A percentile compares a stretch with the other conserved stretches of the same genome.
These are phyloP conservation scores for Penicillium sp. DNA, from an alignment of 2,329 filamentous ascomycete genomes.

Conservation along the genomic window DNA sequence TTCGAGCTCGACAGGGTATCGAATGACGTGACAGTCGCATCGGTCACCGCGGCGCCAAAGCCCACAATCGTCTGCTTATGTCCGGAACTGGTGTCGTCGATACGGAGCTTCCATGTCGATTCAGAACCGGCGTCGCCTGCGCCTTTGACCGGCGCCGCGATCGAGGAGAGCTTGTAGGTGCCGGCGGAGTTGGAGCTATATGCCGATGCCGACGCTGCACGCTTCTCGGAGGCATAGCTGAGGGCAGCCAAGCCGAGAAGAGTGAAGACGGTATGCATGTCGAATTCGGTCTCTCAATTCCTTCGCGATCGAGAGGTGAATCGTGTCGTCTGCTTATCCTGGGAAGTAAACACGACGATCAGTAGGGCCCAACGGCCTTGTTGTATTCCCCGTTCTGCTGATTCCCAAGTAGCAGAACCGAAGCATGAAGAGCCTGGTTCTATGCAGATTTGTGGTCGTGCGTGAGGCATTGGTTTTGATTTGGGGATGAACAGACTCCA, in stretches of 20 bases:
- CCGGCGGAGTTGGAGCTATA: slow-evolving; percentile 28
- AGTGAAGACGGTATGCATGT: slow-evolving; percentile 1
- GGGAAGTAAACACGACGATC: no score
- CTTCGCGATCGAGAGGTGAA: no score
- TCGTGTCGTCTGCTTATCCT: no score
- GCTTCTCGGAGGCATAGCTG: slow-evolving; percentile 17
- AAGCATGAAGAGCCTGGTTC: no score
- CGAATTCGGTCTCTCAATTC: no score
- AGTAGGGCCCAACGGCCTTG: no score
- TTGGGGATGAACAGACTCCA: no score
- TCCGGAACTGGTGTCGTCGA: slow-evolving; percentile 28
- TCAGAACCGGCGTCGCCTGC: slow-evolving; percentile 19
- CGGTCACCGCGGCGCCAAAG: slow-evolving; percentile 42
- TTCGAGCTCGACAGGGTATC: slow-evolving; percentile 29
- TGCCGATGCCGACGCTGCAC: slow-evolving; percentile 22
- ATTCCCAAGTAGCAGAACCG: no score
- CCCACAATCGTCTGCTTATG: slow-evolving; percentile 32
- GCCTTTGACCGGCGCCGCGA: slow-evolving; percentile 21
- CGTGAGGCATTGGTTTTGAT: no score
- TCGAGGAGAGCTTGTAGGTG: slow-evolving; percentile 26
- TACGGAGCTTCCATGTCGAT: slow-evolving; percentile 27
- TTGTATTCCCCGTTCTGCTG: no score
- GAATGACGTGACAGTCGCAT: slow-evolving; percentile 38
- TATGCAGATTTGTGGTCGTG: no score
- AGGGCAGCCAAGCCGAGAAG: slow-evolving; percentile 14